Evolutionary conservation across 495 filamentous ascomycete genomes (phyloP), one percentile per base, ranked within the genome.

Genomic region (Neurospora sp.): DNA sequence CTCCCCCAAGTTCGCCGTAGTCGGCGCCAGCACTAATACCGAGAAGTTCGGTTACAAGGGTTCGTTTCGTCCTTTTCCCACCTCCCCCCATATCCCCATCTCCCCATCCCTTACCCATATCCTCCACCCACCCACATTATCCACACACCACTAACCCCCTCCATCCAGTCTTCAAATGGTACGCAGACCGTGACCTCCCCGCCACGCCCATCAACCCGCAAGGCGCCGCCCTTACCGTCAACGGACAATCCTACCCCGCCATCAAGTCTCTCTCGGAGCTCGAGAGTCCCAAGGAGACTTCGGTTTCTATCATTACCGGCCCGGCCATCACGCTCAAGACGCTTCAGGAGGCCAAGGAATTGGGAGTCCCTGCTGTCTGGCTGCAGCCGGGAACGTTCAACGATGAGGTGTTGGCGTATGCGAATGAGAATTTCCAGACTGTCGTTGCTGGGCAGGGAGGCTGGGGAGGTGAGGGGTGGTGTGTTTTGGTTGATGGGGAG

Each of bases 31-130:
- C 82, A 91, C 90, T 61, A 93, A 96, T 80, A 82, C 92, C 69
- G 81, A 84, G 73, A 97, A 97, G 80, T 98, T 91, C 79, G 96
- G 96, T n/a, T 92, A 96, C 83, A 94, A 94, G 84, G 88, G 94
- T 93, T 80, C 68, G 84, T 69, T 59, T 75, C 69, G 70, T 22
- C 61, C 27, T 42, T 42, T 41, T 71, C 44, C 39, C 70, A 53
- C 41, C n/a, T 38, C 70, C 9, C 20, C 35, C 22, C 38, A 9
- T 39, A 12, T 70, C 68, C 44, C 68, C 20, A 72, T 35, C 10
- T 14, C 9, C 3, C 59, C 22, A 72, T 37, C 42, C 18, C 16
- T n/a, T 20, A 20, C 18, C 18, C 44, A 40, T 22, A 37, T 38
- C 42, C 8, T 72, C 18, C 61, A 53, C 9, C 45, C 42, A 39